phyloP scores from a whole-genome alignment of 2,329 filamentous ascomycete species.

The Fusarium cicatricum region DNA sequence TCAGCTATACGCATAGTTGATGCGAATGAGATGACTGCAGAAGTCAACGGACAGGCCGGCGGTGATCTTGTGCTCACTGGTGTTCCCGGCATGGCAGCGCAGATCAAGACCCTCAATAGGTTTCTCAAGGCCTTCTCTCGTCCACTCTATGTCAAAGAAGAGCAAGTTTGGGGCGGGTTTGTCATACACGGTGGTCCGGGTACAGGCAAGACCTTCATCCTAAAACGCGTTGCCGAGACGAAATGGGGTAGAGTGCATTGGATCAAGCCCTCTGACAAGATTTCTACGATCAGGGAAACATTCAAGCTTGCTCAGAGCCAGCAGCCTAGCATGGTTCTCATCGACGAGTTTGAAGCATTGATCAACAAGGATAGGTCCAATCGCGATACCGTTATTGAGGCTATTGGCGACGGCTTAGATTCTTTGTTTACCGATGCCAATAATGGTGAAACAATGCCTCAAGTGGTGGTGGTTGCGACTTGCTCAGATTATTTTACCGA shows the following conservation, averaged over 20 bases:
- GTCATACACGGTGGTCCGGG: slow-evolving; percentile 83
- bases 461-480: slow-evolving; percentile 77
- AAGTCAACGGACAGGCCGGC: slow-evolving; percentile 25
- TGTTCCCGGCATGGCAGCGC: slow-evolving; percentile 73
- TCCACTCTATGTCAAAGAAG: slow-evolving; percentile 41
- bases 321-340: slow-evolving; percentile 79
- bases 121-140: slow-evolving; percentile 66
- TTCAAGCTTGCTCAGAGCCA: slow-evolving; percentile 74
- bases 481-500: slow-evolving; percentile 75
- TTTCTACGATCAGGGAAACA: slow-evolving; percentile 67
- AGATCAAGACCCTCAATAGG: slow-evolving; percentile 71
- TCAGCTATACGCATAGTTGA: slow-evolving; percentile 51
- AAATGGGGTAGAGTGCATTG: slow-evolving; percentile 76
- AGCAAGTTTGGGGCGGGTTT: slow-evolving; percentile 62
- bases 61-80: slow-evolving; percentile 57
- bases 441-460: slow-evolving; percentile 52
- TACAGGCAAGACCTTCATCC: slow-evolving; percentile 82
- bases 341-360: slow-evolving; percentile 79
- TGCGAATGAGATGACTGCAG: slow-evolving; percentile 35
- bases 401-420: slow-evolving; percentile 64
- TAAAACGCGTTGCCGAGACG: slow-evolving; percentile 71
- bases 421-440: slow-evolving; percentile 54
- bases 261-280: slow-evolving; percentile 64
- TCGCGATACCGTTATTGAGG: slow-evolving; percentile 58
- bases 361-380: slow-evolving; percentile 67